Conservation (phyloP, 176 grass and related monocot species). For the Carex littledalei region DNA sequence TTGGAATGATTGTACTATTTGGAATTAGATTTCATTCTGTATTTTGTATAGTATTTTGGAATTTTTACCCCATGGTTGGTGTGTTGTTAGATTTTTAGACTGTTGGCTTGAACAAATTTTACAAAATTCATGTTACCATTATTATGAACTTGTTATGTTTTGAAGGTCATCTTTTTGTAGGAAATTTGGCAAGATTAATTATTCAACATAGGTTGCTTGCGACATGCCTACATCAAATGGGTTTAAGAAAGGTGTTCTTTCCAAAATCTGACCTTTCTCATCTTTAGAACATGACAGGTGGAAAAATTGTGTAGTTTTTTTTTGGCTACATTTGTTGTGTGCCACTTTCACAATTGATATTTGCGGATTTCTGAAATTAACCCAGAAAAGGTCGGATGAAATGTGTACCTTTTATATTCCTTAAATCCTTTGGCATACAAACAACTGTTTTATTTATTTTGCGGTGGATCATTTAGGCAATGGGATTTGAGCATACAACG, state of each 20-base stretch:
- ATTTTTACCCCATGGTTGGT: not conserved
- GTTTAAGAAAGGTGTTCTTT: not conserved
- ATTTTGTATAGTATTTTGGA: conserved; percentile 26
- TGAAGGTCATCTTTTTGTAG: not conserved
- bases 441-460: not conserved
- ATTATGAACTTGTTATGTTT: not conserved
- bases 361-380: not conserved
- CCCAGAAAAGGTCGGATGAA: not conserved
- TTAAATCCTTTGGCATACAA: not conserved
- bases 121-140: not conserved
- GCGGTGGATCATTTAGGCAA: not conserved
- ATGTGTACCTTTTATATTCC: not conserved
- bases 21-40: conserved; percentile 22
- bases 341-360: no score
- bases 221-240: no score
- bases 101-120: conserved; percentile 11
- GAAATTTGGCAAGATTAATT: not conserved
- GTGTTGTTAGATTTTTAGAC: conserved; percentile 11
- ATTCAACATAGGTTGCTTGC: not conserved
- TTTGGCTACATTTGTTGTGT: no score
- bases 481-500: not conserved
- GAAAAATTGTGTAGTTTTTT: not conserved
- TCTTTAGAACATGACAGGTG: not conserved
- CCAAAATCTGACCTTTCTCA: not conserved
- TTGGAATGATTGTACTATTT: conserved; percentile 49